Evolutionary conservation across 2,329 filamentous ascomycete genomes (phyloP).

Genomic region (Ophiosphaerella korrae): DNA sequence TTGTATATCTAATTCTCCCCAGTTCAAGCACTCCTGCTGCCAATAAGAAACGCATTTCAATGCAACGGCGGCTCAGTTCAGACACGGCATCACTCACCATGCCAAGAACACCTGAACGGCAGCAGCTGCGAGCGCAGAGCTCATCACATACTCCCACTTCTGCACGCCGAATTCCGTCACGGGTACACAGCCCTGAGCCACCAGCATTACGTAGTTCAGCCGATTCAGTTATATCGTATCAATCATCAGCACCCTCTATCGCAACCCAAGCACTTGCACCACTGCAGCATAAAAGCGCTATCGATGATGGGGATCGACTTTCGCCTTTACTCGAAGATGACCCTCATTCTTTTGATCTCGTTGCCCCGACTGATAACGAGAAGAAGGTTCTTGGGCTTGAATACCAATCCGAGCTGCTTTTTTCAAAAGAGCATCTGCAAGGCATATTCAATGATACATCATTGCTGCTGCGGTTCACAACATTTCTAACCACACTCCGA

Average conservation of each 20-base stretch:
- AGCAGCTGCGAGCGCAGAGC: slow-evolving; percentile 15
- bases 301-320: slow-evolving; percentile 51
- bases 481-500: slow-evolving; percentile 65
- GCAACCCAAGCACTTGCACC: slow-evolving; percentile 44
- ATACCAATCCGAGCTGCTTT: slow-evolving; percentile 66
- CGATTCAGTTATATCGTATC: slow-evolving; percentile 44
- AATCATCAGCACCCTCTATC: slow-evolving; percentile 41
- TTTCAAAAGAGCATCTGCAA: slow-evolving; percentile 68
- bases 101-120: slow-evolving; percentile 21
- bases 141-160: slow-evolving; percentile 15
- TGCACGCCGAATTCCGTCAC: slow-evolving; percentile 12
- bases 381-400: slow-evolving; percentile 62
- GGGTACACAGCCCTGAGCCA: slow-evolving; percentile 24
- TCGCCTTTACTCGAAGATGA: slow-evolving; percentile 59
- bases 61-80: slow-evolving; percentile 23
- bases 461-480: slow-evolving; percentile 68
- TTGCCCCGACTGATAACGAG: slow-evolving; percentile 46
- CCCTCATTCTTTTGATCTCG: slow-evolving; percentile 59
- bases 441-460: slow-evolving; percentile 69
- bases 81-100: slow-evolving; percentile 19
- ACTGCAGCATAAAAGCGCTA: slow-evolving; percentile 50
- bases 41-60: slow-evolving; percentile 22
- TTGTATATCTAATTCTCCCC: slow-evolving; percentile 13
- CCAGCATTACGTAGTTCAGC: slow-evolving; percentile 38
- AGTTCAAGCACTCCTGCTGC: slow-evolving; percentile 30